Evolutionary conservation across 768 basidiomycete genomes (phyloP), one percentile per base, ranked within the genome.

Genomic region (Cyathus striatus): DNA sequence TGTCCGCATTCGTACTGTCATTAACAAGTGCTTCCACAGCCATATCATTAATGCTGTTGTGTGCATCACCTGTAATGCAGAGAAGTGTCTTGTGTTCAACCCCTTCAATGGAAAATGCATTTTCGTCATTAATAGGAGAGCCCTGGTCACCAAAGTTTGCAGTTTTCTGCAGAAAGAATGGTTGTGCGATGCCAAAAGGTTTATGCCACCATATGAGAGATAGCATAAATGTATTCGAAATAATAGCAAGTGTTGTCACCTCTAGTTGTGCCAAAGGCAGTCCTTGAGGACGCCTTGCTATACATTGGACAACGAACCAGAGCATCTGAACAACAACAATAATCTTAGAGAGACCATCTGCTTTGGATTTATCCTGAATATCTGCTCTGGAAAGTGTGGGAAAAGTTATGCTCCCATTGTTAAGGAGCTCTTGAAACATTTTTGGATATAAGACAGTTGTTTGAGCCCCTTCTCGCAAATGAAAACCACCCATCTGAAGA

Each of bases 401-500:
- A 24, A 33, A 43, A 13, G 36, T 17, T 7, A 41, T 41, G 17
- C n/a, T 14, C 3, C 24, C 22, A 14, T 24, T 22, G 5, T 16
- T 18, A 26, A 16, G 5, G 12, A 41, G 26, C 9, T 41, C 16
- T 23, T 17, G 17, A 9, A 41, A 22, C 6, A 6, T 6, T 32
- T 41, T 22, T 9, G 22, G 24, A 14, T 14, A 26, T 2, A 41
- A 25, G 17, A 23, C n/a, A 26, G 13, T 14, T 21, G 6, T 7
- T 13, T 16, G n/a, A n/a, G 24, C 40, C 16, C 23, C 23, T 14
- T 26, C 27, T 1, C 16, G 16, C 22, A 43, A 16, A 5, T 21
- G 12, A 16, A 43, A 43, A 18, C 42, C 42, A 6, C 42, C 42
- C 42, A 43, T 43, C 21, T 43, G 42, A 23, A 43, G 32, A 33